phyloP scores from a whole-genome alignment of 371 early-diverging fungal genomes.

The Actinomucor elegans region DNA sequence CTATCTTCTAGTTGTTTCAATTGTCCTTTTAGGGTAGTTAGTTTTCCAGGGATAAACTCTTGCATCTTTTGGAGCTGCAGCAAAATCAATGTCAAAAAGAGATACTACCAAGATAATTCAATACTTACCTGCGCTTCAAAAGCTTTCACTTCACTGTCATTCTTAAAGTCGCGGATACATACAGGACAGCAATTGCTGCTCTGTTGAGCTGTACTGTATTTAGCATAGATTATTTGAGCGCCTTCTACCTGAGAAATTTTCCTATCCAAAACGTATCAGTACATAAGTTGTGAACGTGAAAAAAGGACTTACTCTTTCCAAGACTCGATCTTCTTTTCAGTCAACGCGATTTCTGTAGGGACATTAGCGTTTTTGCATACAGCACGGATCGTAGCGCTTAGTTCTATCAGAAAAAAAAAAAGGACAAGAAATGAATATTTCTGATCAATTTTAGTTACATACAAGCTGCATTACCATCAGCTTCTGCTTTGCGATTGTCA shows the following conservation, averaged over 20 bases:
- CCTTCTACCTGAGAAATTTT: conserved; percentile 4
- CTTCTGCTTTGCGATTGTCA: conserved; percentile 15
- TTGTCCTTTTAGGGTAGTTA: conserved; percentile 35
- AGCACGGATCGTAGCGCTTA: no score
- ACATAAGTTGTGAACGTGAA: background rate
- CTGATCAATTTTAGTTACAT: no score
- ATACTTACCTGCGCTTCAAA: conserved; percentile 43
- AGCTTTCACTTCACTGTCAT: conserved; percentile 43
- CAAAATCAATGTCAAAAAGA: no score
- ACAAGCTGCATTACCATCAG: conserved; percentile 23
- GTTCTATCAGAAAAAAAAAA: no score
- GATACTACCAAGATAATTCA: no score
- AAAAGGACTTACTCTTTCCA: conserved; percentile 24
- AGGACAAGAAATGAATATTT: no score
- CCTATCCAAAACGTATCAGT: background rate
- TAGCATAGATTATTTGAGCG: conserved; percentile 51
- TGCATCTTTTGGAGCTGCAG: conserved; percentile 32
- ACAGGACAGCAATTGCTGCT: conserved; percentile 65
- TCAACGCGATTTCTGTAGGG: conserved; percentile 18
- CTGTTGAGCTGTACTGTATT: conserved; percentile 54
- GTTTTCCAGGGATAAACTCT: conserved; percentile 49
- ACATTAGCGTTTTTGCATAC: conserved; percentile 30
- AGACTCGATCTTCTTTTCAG: conserved; percentile 12
- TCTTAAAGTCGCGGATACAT: conserved; percentile 63
- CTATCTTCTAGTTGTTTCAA: conserved; percentile 26